phyloP scores from a whole-genome alignment of 768 basidiomycete species.

The Clitopilus hobsonii region DNA sequence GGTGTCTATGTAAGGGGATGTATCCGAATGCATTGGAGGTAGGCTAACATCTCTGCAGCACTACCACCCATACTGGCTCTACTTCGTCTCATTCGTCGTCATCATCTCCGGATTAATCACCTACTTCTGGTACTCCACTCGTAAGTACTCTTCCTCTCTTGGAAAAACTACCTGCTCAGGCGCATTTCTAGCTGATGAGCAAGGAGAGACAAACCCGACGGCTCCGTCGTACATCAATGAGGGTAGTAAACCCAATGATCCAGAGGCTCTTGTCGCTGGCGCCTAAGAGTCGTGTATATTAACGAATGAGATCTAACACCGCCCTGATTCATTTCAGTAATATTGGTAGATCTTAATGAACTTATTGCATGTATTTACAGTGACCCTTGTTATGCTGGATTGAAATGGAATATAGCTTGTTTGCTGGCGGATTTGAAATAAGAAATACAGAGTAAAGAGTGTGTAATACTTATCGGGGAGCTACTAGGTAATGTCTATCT shows the following conservation, averaged over 20 bases:
- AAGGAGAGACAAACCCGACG: conserved; percentile 15
- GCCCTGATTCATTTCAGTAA: no score
- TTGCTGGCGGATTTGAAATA: no score
- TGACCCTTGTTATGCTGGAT: no score
- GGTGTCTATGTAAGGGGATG: conserved; percentile 43
- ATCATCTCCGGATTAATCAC: conserved; percentile 70
- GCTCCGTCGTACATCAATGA: conserved; percentile 12
- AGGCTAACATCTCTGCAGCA: conserved; percentile 42
- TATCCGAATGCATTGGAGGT: not conserved
- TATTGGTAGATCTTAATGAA: no score
- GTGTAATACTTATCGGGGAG: not conserved
- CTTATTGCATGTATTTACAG: no score
- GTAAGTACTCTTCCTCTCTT: conserved; percentile 39
- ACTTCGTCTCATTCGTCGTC: conserved; percentile 75
- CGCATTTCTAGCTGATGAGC: conserved; percentile 17
- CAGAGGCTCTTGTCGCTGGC: not conserved
- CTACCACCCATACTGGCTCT: conserved; percentile 82
- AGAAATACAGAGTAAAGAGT: not conserved
- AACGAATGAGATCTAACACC: no score
- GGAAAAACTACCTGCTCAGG: not conserved
- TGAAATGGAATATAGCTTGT: no score
- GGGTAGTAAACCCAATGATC: not conserved
- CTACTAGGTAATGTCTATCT: conserved; percentile 4
- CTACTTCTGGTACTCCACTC: conserved; percentile 84
- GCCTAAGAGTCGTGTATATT: no score